Percentiles rank a stretch among this genome's conserved stretches.
Conservation (phyloP, 2,329 filamentous ascomycete species). For the Neoarthrinium moseri region DNA sequence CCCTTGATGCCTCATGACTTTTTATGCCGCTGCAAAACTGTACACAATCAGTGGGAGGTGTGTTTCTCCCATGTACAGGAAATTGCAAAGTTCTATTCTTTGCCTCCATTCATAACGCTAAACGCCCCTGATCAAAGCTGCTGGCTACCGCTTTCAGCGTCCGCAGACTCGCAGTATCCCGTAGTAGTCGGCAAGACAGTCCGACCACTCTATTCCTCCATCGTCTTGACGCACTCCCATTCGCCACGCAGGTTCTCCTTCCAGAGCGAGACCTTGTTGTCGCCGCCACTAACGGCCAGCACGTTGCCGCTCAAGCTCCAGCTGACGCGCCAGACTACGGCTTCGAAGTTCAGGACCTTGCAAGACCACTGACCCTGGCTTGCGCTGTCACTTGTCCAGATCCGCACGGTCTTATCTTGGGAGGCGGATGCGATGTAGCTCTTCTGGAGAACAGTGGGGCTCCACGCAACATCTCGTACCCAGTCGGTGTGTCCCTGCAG, state of each 20-base stretch:
- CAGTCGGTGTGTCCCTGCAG: constrained; percentile 88
- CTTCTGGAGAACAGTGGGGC: constrained; percentile 90
- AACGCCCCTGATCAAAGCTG: neutral
- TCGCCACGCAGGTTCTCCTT: constrained; percentile 96
- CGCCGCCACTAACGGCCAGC: constrained; percentile 85
- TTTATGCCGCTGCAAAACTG: no score
- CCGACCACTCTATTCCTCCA: constrained; percentile 69
- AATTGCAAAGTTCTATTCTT: neutral
- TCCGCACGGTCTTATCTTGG: constrained; percentile 95
- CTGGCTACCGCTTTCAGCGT: no score
- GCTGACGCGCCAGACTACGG: constrained; percentile 91
- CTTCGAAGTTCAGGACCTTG: constrained; percentile 84
- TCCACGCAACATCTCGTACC: constrained; percentile 98
- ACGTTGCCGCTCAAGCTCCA: constrained; percentile 98
- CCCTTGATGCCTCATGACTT: no score
- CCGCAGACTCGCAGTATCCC: no score
- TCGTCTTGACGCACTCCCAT: constrained; percentile 96
- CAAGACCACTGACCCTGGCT: constrained; percentile 75
- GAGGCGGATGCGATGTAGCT: constrained; percentile 94
- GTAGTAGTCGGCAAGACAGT: neutral
- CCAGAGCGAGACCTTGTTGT: constrained; percentile 97
- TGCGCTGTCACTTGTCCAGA: constrained; percentile 81
- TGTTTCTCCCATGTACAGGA: no score
- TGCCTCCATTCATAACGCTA: neutral
- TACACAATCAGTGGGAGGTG: no score